phyloP scores from a whole-genome alignment of 2,329 filamentous ascomycete species.

The Spiromastix sp. region DNA sequence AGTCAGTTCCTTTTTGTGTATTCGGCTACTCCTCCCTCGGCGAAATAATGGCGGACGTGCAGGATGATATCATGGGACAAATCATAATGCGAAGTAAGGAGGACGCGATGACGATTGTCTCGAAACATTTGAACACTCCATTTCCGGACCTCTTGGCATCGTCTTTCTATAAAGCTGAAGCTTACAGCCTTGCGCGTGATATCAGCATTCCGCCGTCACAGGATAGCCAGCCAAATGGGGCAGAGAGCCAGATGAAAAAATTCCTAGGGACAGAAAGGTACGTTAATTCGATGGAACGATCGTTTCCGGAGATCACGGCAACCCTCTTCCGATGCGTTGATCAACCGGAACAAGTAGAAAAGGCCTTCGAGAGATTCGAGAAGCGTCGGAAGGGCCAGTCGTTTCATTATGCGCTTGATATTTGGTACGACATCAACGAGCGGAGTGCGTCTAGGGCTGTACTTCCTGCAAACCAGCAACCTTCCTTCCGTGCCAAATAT shows the following conservation, averaged over 20 bases:
- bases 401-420: constrained; percentile 51
- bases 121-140: constrained; percentile 44
- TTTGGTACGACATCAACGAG: constrained; percentile 57
- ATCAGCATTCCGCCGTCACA: constrained; percentile 41
- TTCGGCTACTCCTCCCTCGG: constrained; percentile 66
- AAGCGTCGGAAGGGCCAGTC: constrained; percentile 49
- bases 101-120: constrained; percentile 50
- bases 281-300: constrained; percentile 50
- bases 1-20: constrained; percentile 70
- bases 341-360: constrained; percentile 65
- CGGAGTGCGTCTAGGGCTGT: constrained; percentile 55
- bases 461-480: constrained; percentile 73
- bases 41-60: constrained; percentile 59
- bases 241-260: constrained; percentile 55
- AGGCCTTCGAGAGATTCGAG: constrained; percentile 50
- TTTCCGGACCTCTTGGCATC: constrained; percentile 49
- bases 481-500: constrained; percentile 70
- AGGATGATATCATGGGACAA: constrained; percentile 69
- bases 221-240: constrained; percentile 43
- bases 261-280: constrained; percentile 59
- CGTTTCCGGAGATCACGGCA: constrained; percentile 68
- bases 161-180: constrained; percentile 68
- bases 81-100: constrained; percentile 72
- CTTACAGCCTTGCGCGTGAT: constrained; percentile 75
- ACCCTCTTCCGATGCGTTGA: constrained; percentile 67